A percentile compares a stretch with the other conserved stretches of the same genome.
These are phyloP conservation scores for Trichoderma sp. DNA, from an alignment of 2,329 filamentous ascomycete genomes.

Conservation along the genomic window DNA sequence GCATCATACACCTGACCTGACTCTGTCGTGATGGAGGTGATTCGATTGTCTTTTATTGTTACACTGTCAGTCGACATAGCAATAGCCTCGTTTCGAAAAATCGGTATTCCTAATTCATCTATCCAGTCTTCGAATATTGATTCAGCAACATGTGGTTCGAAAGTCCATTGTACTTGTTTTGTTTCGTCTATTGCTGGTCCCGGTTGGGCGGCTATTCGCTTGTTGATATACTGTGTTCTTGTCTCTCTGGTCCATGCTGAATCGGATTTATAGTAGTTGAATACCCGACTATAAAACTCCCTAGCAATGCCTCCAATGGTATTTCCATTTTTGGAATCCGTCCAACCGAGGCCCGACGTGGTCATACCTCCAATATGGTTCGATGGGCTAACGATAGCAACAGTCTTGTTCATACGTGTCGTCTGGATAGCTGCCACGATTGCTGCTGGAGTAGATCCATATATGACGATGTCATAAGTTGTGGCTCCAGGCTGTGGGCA, in stretches of 20 bases:
- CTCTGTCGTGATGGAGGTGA: constrained; percentile 13
- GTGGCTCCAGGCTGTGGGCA: not conserved
- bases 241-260: constrained; percentile 7
- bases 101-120: constrained; percentile 1
- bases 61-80: constrained; percentile 1
- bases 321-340: constrained; percentile 18
- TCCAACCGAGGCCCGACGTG: constrained; percentile 23
- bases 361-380: constrained; percentile 19
- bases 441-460: constrained; percentile 23
- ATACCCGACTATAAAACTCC: constrained; percentile 7
- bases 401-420: constrained; percentile 19
- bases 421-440: constrained; percentile 22
- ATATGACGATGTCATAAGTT: constrained; percentile 22
- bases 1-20: constrained; percentile 8
- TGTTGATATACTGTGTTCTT: not conserved
- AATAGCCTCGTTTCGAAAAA: constrained; percentile 8
- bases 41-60: constrained; percentile 1
- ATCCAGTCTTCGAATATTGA: constrained; percentile 23
- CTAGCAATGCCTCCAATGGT: constrained; percentile 12
- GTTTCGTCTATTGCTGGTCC: constrained; percentile 12
- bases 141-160: constrained; percentile 25
- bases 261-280: not conserved
- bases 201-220: constrained; percentile 12
- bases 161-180: constrained; percentile 24
- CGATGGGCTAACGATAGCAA: constrained; percentile 20